Percentiles rank a stretch among this genome's conserved stretches.
These are phyloP conservation scores for Fusarium ramigenum DNA, from an alignment of 2,329 filamentous ascomycete species.

Conservation along the genomic window DNA sequence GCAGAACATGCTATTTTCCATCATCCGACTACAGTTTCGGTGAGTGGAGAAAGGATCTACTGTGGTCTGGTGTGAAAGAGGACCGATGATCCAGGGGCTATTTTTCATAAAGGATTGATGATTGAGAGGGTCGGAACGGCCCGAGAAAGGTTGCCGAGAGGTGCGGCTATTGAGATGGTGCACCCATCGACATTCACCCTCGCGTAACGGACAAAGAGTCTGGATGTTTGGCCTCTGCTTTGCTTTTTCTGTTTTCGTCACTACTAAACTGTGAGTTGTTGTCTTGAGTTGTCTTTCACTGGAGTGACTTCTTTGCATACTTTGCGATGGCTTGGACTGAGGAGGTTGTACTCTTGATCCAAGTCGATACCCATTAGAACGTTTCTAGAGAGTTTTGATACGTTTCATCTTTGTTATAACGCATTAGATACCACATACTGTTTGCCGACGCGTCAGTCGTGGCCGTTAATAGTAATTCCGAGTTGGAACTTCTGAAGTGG, in stretches of 20 bases:
- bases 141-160: conserved; percentile 31
- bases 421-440: conserved; percentile 28
- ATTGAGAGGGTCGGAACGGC: conserved; percentile 38
- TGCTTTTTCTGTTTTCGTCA: conserved; percentile 3
- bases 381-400: conserved; percentile 29
- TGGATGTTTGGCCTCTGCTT: background rate
- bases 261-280: background rate
- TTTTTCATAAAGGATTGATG: conserved; percentile 4
- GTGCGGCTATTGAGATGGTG: conserved; percentile 15
- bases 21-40: conserved; percentile 70
- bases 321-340: conserved; percentile 8
- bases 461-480: conserved; percentile 1
- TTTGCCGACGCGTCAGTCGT: background rate
- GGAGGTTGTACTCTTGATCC: conserved; percentile 13
- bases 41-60: conserved; percentile 30
- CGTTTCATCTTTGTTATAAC: conserved; percentile 11
- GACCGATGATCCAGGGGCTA: background rate
- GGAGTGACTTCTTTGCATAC: conserved; percentile 20
- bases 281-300: conserved; percentile 8
- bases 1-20: conserved; percentile 78
- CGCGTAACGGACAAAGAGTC: conserved; percentile 2
- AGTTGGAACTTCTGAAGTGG: background rate
- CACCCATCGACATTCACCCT: background rate
- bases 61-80: background rate
- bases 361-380: conserved; percentile 40